These are phyloP conservation scores for Boletus hoseneyae DNA, from an alignment of 1,284 basidiomycete genomes.

Conservation along the genomic window DNA sequence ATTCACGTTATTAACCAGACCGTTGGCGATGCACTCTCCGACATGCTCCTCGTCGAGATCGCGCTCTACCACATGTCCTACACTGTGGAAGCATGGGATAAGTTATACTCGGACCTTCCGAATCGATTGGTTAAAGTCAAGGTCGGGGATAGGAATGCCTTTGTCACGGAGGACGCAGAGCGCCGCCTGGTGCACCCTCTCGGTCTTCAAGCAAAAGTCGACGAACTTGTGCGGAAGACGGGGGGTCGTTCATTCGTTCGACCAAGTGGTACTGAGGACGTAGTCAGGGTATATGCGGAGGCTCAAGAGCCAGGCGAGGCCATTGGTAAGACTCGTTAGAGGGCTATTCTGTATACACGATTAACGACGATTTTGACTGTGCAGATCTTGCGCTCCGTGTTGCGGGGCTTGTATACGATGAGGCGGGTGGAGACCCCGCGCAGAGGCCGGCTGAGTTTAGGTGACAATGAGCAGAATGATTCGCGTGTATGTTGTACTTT, in stretches of 20 bases:
- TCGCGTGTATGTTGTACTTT: conserved; percentile 1
- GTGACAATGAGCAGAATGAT: conserved; percentile 26
- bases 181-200: conserved; percentile 78
- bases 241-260: conserved; percentile 91
- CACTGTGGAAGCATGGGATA: conserved; percentile 88
- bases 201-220: conserved; percentile 84
- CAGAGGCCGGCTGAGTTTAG: conserved; percentile 70
- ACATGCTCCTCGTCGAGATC: conserved; percentile 94
- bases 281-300: conserved; percentile 97
- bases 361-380: conserved; percentile 8
- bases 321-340: conserved; percentile 82
- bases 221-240: conserved; percentile 83
- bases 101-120: conserved; percentile 90
- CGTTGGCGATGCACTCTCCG: conserved; percentile 95
- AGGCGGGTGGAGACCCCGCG: conserved; percentile 66
- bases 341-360: conserved; percentile 10
- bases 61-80: conserved; percentile 88
- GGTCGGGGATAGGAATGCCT: conserved; percentile 80
- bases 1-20: conserved; percentile 95
- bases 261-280: conserved; percentile 98
- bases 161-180: conserved; percentile 94
- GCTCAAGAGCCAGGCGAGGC: conserved; percentile 72
- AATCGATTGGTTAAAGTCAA: conserved; percentile 97
- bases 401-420: conserved; percentile 80
- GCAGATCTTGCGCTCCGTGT: conserved; percentile 80